Percentiles rank a stretch among this genome's conserved stretches.
phyloP scores from a whole-genome alignment of 805 yeast genomes.

The Candida caryicola region DNA sequence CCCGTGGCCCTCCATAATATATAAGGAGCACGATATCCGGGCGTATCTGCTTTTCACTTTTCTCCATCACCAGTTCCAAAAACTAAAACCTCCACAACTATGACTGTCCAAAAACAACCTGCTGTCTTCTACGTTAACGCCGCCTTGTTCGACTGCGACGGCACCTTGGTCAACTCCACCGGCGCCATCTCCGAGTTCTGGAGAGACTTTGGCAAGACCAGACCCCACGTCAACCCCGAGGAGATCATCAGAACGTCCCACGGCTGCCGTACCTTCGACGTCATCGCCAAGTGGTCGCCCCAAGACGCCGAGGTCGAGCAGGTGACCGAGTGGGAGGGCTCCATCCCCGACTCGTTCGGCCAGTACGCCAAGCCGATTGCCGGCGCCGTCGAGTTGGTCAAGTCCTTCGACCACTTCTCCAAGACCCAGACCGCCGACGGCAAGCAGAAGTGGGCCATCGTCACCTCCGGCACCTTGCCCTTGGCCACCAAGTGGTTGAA shows the following conservation, averaged over 20 bases:
- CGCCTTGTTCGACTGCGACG: slow-evolving; percentile 79
- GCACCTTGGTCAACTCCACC: slow-evolving; percentile 81
- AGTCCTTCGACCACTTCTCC: slow-evolving; percentile 49
- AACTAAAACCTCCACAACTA: slow-evolving; percentile 10
- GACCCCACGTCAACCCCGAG: slow-evolving; percentile 66
- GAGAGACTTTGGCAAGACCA: slow-evolving; percentile 66
- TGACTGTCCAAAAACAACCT: slow-evolving; percentile 40
- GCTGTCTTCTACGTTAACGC: slow-evolving; percentile 44
- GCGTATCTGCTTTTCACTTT: too few species aligned
- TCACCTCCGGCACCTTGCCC: slow-evolving; percentile 76
- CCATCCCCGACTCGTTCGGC: slow-evolving; percentile 70
- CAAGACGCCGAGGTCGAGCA: slow-evolving; percentile 65
- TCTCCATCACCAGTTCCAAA: background rate
- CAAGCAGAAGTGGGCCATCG: slow-evolving; percentile 75
- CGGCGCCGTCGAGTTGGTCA: slow-evolving; percentile 67
- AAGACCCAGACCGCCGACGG: slow-evolving; percentile 39
- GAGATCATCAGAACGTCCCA: slow-evolving; percentile 73
- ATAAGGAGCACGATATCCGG: slow-evolving; percentile 6
- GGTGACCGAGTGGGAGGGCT: slow-evolving; percentile 64
- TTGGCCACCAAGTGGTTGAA: slow-evolving; percentile 79
- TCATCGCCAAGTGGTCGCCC: slow-evolving; percentile 71
- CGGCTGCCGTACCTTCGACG: slow-evolving; percentile 82
- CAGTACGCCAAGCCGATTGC: slow-evolving; percentile 71
- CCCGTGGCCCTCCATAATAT: background rate
- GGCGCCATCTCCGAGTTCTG: slow-evolving; percentile 81